Evolutionary conservation across 2,329 filamentous ascomycete species (phyloP), one percentile per base, ranked within the genome.

Genomic region (Aureobasidium musti): DNA sequence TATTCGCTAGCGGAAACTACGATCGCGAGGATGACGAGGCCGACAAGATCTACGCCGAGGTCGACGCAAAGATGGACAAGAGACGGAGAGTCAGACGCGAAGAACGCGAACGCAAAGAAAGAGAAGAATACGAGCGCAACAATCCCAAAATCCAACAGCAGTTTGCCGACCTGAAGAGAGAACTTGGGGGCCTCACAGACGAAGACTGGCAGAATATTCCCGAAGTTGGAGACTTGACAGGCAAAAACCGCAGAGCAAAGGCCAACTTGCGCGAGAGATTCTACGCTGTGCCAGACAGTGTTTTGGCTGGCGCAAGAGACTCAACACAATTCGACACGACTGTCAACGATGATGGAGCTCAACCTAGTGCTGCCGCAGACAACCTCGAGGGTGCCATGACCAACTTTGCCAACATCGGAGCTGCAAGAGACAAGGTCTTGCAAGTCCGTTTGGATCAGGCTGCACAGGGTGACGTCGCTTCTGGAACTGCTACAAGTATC

Each of bases 91-190:
- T 35, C 3, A 82, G 80, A 78, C 96, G 95, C 87, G 95, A 99
- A 90, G 90, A 89, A 76, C 92, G 95, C 78, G 95, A 99, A 79
- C 83, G 90, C 77, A 86, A 91, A 81, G 94, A 99, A 82, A 87
- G 85, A 77, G 92, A 97, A 76, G 93, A 98, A 74, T 96, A 97
- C 84, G 94, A 99, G 81, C 88, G 90, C 72, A 94, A 97, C 77
- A 98, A 99, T 77, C 95, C 95, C 17, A 99, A 98, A 80, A 97
- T 99, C 63, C 91, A 96, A 75, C 91, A 97, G 72, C 95, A 99
- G 78, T 99, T 99, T 77, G 92, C 93, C 75, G 95, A 98, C 73
- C 81, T 98, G 61, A 99, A 99, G 79, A 87, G 96, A 74, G 92
- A 91, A 5, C 84, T 99, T 43, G 89, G 91, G 47, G 90, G 89